Evolutionary conservation across 2,329 filamentous ascomycete species (phyloP), one percentile per base, ranked within the genome.

Genomic region (Xylariaceae sp.): DNA sequence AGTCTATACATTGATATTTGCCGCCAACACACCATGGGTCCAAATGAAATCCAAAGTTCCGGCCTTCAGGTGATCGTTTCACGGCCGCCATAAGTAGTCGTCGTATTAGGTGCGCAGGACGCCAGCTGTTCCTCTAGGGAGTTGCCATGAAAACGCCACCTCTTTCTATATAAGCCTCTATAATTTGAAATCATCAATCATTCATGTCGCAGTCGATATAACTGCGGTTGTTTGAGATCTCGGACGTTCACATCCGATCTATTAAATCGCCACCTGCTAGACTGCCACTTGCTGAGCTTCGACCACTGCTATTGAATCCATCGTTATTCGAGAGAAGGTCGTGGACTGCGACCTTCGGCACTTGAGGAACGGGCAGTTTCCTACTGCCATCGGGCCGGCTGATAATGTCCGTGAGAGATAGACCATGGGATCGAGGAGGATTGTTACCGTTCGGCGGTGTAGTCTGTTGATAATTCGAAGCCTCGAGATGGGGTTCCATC

Each of bases 361-460:
- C 84, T 75, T 93, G 90, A 5, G 92, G 92, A 16, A 96, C 90
- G 0, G 93, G 93, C 18, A 98, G 80, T 75, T 98, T 98, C 66
- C 93, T 82, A 20, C 89, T 89, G 40, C 91, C 91, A 62, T 97
- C 93, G 1, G 91, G 84, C 65, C 89, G 88, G 70, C 89, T 91
- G 78, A 98, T 95, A 69, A 98, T 98, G 72, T 98, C 93, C 56
- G 88, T 90, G 66, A 98, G 88, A 40, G 91, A 89, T 55, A 96
- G 84, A 41, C 92, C 92, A 53, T 81, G 84, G 65, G 83, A 78
- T 52, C 80, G 77, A 56, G 75, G 63, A 32, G 32, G 32, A 14
- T 37, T 37, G 76, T 80, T 81, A 51, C 81, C 79, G 69, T 83
- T 85, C 9, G 82, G 81, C 62, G 81, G 81, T 62, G 83, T 82